A percentile compares a stretch with the other conserved stretches of the same genome.
Conservation (phyloP, 495 filamentous ascomycete genomes). For the Copromyces sp. region DNA sequence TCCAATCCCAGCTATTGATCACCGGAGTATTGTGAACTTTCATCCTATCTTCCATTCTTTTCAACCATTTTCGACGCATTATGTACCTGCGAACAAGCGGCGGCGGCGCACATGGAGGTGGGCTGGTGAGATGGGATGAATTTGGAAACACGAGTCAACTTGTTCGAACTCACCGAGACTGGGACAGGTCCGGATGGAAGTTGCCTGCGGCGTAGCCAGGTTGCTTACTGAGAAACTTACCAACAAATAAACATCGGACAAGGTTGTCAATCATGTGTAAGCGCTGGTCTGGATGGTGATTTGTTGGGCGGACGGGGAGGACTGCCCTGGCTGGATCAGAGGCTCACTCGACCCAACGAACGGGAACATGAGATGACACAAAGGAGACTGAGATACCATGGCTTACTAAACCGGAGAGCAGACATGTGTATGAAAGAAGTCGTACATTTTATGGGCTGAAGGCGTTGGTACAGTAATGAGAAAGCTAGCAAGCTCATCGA, state of each 20-base stretch:
- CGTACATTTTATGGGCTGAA: neutral
- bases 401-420: neutral
- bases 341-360: no score
- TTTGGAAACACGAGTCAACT: constrained; percentile 3
- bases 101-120: neutral
- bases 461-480: neutral
- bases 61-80: neutral
- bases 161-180: neutral
- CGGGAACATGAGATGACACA: no score
- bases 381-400: neutral
- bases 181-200: neutral
- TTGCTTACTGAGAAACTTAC: neutral
- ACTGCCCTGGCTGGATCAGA: no score
- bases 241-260: neutral
- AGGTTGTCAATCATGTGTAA: neutral
- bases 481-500: neutral
- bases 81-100: neutral
- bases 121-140: neutral
- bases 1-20: neutral
- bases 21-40: neutral
- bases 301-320: neutral
- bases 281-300: neutral
- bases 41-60: neutral
- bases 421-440: neutral
- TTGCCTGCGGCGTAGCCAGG: neutral